Base-by-base conservation (phyloP, 1,284 basidiomycete species). In the Microbotryum silenes-acaulis region DNA sequence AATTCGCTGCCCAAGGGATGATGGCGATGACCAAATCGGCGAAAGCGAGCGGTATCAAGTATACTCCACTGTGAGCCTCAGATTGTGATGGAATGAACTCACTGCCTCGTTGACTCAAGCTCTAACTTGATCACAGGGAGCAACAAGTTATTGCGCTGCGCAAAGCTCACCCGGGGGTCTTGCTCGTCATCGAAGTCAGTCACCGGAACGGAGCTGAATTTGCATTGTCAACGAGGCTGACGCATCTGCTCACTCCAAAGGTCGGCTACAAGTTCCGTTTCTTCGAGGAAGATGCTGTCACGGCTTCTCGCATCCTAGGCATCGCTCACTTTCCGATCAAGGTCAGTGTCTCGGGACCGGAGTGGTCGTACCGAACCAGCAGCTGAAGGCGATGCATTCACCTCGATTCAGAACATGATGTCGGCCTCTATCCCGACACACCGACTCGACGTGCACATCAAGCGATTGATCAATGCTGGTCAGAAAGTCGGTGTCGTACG, bases 401-500 rank as follows among this genome's bases (percentile, higher is more conserved):
- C 25, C 51, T 46, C 46, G 44, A 50, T 53, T 44, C 54, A 59
- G 27, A 63, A 67, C 44, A 67, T 70, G 67, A 37, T 65, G 10
- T 64, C 62, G 0, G 59, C 59, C 5, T 64, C 64, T 29, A 66
- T 68, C 23, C 66, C 61, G 16, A 60, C 57, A 2, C 60, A 61
- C 16, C 81, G 92, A 49, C 80, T 88, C 20, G 82, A 88, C 61
- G 82, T 97, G 7, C 91, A 97, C 74, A 80, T 96, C 54, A 90
- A 88, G 77, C 91, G 91, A 87, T 80, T 97, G 42, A 81, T 97
- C 49, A 85, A 88, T 1, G 82, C 85, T 58, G 93, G 93, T 0
- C 81, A 91, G 74, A 89, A 91, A 83, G 82, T 98, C 54, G 94
- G 94, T 12, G 84, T 98, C 14, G 85, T 96, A 1, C 82, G 86